A percentile compares a stretch with the other conserved stretches of the same genome.
Conservation (phyloP, 2,329 filamentous ascomycete species). For the Coniochaeta ligniaria region DNA sequence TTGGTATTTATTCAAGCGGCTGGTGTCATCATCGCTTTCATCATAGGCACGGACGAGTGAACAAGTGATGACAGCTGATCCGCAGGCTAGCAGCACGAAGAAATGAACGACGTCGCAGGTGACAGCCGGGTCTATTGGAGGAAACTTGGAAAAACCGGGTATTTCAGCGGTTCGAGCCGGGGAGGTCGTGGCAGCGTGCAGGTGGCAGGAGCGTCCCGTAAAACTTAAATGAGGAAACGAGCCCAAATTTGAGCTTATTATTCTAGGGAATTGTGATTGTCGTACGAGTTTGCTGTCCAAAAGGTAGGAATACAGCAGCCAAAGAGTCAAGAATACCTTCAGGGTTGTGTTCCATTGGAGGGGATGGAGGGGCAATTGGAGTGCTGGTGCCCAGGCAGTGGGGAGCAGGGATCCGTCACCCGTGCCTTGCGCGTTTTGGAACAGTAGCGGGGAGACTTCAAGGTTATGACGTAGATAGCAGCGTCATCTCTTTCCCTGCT, state of each 20-base stretch:
- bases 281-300: too few species aligned
- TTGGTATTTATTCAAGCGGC: conserved; percentile 8
- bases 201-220: too few species aligned
- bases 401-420: background rate
- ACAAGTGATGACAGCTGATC: background rate
- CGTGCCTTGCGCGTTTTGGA: background rate
- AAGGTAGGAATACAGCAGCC: background rate
- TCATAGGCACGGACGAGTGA: conserved; percentile 11
- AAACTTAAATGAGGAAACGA: too few species aligned
- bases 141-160: background rate
- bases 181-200: too few species aligned
- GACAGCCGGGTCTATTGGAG: background rate
- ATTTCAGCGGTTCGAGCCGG: background rate
- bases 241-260: too few species aligned
- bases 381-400: too few species aligned
- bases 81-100: background rate
- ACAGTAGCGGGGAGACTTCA: background rate
- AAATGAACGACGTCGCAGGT: background rate
- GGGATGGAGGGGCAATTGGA: too few species aligned
- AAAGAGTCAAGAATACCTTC: too few species aligned
- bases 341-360: too few species aligned
- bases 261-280: too few species aligned
- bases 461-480: background rate
- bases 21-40: conserved; percentile 19
- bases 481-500: conserved; percentile 1